Base-by-base conservation (phyloP, 2,329 filamentous ascomycete genomes). In the Exophiala bonariae region DNA sequence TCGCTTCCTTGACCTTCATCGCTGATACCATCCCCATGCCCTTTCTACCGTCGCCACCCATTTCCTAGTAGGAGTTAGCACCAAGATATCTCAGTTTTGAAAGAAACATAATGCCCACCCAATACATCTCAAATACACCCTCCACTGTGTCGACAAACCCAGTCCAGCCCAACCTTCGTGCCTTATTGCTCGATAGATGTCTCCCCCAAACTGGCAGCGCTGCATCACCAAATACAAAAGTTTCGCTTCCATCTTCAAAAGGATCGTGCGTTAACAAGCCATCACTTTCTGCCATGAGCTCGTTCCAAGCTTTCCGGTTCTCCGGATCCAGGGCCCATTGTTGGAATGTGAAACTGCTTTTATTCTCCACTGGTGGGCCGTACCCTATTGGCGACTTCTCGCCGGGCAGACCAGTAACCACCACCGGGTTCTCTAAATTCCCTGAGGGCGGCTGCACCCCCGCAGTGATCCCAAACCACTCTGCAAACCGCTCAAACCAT, bases 401-500 rank as follows among this genome's bases (percentile, higher is more conserved):
- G 19, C 47, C 42, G 26, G 36, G 7, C 26, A 34, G 32, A 6
- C 38, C 31, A 16, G 35, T 32, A 9, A 34, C 17, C 18, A 28
- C 52, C 14, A 20, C 7, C 33, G 20, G 26, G 22, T 43, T 33
- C 14, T 16, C 34, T 23, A 42, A 35, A 9, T 52, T 50, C 45
- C 45, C 56, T 37, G 50, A 56, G 38, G 65, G 70, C 3, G 56
- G 20, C 30, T 38, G 3, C 7, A 41, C 56, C 1, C 47, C 60
- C 57, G 67, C 70, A 8, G 61, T 53, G 0, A 73, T 60, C 0
- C 65, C 63, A 55, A 71, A 77, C 66, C 70, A 72, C 3, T 58
- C 55, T 0, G 72, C 73, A 7, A 77, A 60, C 50, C 69, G 66
- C 0, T 69, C 67, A 70, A 72, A 79, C 41, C 76, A 68, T 22